phyloP scores from a whole-genome alignment of 2,329 filamentous ascomycete genomes.

The Monosporascus sp. region DNA sequence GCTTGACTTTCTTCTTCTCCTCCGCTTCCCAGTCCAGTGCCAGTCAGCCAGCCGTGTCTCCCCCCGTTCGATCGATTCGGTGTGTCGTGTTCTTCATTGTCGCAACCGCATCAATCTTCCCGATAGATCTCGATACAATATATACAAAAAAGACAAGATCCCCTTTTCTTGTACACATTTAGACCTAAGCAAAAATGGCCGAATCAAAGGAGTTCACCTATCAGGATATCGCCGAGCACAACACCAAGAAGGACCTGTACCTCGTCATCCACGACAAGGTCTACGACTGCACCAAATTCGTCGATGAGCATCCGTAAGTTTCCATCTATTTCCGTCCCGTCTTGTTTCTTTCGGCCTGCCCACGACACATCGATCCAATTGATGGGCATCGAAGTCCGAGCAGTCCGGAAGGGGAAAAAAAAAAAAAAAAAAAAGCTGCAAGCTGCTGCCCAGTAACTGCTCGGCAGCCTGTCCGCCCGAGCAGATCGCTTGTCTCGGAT shows the following conservation, averaged over 20 bases:
- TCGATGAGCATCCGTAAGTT: slow-evolving; percentile 91
- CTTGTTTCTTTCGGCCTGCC: neutral
- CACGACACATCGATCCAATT: no score
- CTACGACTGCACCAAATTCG: slow-evolving; percentile 82
- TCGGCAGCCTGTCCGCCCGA: no score
- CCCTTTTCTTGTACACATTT: neutral
- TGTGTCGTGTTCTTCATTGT: neutral
- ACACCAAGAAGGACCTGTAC: slow-evolving; percentile 89
- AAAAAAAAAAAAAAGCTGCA: no score
- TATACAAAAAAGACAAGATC: neutral
- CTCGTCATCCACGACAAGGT: slow-evolving; percentile 94
- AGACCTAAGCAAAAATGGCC: slow-evolving; percentile 30
- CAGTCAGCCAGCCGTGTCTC: neutral
- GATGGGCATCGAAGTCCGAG: no score
- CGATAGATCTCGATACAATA: neutral
- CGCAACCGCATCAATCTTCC: neutral
- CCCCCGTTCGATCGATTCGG: neutral
- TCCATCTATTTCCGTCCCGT: neutral
- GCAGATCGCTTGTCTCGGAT: neutral
- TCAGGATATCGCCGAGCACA: slow-evolving; percentile 78
- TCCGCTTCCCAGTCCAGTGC: neutral
- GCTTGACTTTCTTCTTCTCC: neutral
- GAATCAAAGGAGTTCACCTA: slow-evolving; percentile 57
- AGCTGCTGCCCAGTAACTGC: neutral
- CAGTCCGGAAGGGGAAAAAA: no score